phyloP scores from a whole-genome alignment of 495 filamentous ascomycete genomes.

The Xylaria sp. region DNA sequence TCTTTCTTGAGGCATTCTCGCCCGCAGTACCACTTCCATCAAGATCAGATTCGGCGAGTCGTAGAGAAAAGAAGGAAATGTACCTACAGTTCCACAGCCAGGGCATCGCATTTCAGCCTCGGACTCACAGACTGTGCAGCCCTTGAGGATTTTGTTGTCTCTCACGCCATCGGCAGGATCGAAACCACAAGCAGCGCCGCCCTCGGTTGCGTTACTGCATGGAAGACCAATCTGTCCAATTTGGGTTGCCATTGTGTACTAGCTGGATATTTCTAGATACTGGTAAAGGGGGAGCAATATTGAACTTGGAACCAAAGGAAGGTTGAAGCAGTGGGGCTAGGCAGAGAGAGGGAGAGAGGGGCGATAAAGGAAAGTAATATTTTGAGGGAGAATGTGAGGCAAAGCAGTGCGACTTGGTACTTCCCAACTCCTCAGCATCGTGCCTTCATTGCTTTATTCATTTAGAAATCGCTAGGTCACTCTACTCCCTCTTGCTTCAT shows the following conservation, averaged over 20 bases:
- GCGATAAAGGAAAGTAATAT: not conserved
- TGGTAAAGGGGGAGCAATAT: too few relatives aligned
- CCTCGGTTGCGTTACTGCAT: slow-evolving; percentile 14
- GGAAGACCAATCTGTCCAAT: not conserved
- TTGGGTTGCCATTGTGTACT: not conserved
- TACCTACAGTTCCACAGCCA: not conserved
- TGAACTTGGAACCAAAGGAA: not conserved
- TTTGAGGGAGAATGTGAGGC: not conserved
- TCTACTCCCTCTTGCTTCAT: not conserved
- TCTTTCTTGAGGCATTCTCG: slow-evolving; percentile 4
- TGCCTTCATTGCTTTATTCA: not conserved
- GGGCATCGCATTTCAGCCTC: not conserved
- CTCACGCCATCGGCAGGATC: not conserved
- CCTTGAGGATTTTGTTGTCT: not conserved
- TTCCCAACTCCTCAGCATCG: not conserved
- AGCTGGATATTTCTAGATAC: not conserved
- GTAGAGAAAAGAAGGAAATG: not conserved
- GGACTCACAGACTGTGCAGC: slow-evolving; percentile 14
- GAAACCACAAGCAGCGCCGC: not conserved
- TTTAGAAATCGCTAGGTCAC: not conserved
- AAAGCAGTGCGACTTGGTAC: not conserved
- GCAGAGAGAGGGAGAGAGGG: not conserved
- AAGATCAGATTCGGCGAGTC: not conserved
- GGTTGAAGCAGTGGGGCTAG: not conserved
- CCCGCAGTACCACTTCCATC: slow-evolving; percentile 7